Percentiles rank a stretch among this genome's conserved stretches.
These are phyloP conservation scores for Candida coquimbonensis DNA, from an alignment of 805 yeast species.

Conservation along the genomic window DNA sequence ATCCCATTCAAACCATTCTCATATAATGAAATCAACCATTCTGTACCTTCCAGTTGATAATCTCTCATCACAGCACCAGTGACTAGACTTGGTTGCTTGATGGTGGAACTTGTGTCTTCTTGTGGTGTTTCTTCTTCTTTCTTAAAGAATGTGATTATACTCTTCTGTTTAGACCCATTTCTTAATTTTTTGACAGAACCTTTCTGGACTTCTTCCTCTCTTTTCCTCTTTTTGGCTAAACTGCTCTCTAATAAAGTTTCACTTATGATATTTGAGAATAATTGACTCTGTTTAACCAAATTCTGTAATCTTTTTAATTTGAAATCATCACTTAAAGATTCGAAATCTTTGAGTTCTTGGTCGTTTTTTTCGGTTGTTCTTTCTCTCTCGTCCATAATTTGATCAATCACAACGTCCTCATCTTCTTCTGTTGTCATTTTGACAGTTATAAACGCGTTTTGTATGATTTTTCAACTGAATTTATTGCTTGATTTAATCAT, in stretches of 20 bases:
- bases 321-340: slow-evolving; percentile 41
- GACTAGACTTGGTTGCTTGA: slow-evolving; percentile 48
- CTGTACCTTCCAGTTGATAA: slow-evolving; percentile 84
- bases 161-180: slow-evolving; percentile 6
- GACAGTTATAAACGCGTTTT: background rate
- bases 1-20: slow-evolving; percentile 95
- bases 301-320: slow-evolving; percentile 64
- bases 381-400: slow-evolving; percentile 11
- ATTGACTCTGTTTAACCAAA: slow-evolving; percentile 79
- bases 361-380: background rate
- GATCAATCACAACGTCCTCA: slow-evolving; percentile 17
- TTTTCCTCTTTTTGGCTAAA: slow-evolving; percentile 26
- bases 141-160: slow-evolving; percentile 20
- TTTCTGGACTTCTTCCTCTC: slow-evolving; percentile 16
- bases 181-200: slow-evolving; percentile 16
- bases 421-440: slow-evolving; percentile 9
- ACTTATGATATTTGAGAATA: slow-evolving; percentile 80
- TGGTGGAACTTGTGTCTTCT: slow-evolving; percentile 7
- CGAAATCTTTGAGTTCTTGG: slow-evolving; percentile 20
- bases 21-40: slow-evolving; percentile 82
- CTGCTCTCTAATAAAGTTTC: slow-evolving; percentile 59
- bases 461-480: background rate
- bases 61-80: slow-evolving; percentile 62
- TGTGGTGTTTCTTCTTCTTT: slow-evolving; percentile 6
- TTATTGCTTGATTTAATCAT: background rate